Percentiles rank a stretch among this genome's conserved stretches.
phyloP scores from a whole-genome alignment of 2,329 filamentous ascomycete genomes.

The Paecilomyces fulvus region DNA sequence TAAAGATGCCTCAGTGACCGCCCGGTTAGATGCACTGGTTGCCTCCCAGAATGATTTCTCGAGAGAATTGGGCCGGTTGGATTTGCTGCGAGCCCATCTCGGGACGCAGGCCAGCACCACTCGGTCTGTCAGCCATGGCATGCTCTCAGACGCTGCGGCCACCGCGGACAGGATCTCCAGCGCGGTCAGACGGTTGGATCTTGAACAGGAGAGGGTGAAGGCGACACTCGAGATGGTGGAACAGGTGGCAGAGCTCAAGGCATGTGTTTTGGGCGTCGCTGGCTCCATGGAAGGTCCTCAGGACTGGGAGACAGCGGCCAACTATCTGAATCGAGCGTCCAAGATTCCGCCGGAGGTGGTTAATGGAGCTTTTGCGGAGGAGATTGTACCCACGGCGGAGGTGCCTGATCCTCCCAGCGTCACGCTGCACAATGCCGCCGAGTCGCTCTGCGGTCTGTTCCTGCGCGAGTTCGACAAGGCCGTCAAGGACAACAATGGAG shows the following conservation, averaged over 20 bases:
- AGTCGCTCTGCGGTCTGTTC: constrained; percentile 84
- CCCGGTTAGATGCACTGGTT: constrained; percentile 66
- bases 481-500: constrained; percentile 74
- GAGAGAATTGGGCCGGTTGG: constrained; percentile 76
- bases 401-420: constrained; percentile 84
- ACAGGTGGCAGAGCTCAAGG: constrained; percentile 93
- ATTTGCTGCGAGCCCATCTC: constrained; percentile 79
- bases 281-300: constrained; percentile 96
- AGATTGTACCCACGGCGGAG: constrained; percentile 90
- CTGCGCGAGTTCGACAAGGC: constrained; percentile 92
- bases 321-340: constrained; percentile 74
- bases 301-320: constrained; percentile 95
- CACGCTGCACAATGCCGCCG: constrained; percentile 77
- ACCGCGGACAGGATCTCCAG: constrained; percentile 80
- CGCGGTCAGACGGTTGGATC: constrained; percentile 78
- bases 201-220: constrained; percentile 85
- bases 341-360: constrained; percentile 74
- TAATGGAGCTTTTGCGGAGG: constrained; percentile 75
- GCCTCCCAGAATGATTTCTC: constrained; percentile 79
- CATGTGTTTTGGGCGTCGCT: constrained; percentile 87
- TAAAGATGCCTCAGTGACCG: constrained; percentile 66
- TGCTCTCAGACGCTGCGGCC: constrained; percentile 77
- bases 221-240: constrained; percentile 87
- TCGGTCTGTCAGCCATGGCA: constrained; percentile 75
- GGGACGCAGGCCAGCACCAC: constrained; percentile 79